Evolutionary conservation across 345 rosid genomes (phyloP).

Genomic region (Leavenworthia alabamica): DNA sequence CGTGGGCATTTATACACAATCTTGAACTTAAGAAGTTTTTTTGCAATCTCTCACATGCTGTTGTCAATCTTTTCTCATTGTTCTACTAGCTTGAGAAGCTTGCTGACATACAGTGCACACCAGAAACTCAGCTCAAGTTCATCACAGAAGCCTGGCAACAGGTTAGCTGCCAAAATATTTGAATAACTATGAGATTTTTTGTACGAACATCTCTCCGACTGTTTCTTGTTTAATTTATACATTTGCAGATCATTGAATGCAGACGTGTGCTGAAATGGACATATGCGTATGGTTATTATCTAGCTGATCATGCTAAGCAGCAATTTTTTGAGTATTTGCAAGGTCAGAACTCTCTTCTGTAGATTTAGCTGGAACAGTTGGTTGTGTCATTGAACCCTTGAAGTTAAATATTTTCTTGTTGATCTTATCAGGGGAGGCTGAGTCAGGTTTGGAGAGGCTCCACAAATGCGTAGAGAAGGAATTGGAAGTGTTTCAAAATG

Average conservation of each 20-base stretch:
- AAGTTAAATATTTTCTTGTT: conserved; percentile 11
- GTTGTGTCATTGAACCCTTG: conserved; percentile 1
- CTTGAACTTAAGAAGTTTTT: not conserved
- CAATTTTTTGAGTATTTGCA: conserved; percentile 82
- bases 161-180: conserved; percentile 32
- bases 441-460: conserved; percentile 34
- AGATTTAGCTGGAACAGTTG: not conserved
- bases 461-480: conserved; percentile 31
- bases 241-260: conserved; percentile 63
- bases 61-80: conserved; percentile 24
- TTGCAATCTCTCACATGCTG: conserved; percentile 6
- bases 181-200: not conserved
- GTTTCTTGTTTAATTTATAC: conserved; percentile 18
- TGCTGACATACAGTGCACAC: conserved; percentile 55
- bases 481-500: not conserved
- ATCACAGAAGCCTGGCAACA: conserved; percentile 86
- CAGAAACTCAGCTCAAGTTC: conserved; percentile 78
- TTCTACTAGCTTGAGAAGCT: conserved; percentile 52
- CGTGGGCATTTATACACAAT: not conserved
- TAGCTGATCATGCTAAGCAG: conserved; percentile 51
- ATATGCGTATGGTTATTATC: conserved; percentile 81
- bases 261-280: conserved; percentile 93
- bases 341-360: conserved; percentile 37
- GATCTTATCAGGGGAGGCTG: conserved; percentile 36
- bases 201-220: not conserved